Evolutionary conservation across 2,329 filamentous ascomycete species (phyloP).

Genomic region (Gnomoniopsis smithogilvyi): DNA sequence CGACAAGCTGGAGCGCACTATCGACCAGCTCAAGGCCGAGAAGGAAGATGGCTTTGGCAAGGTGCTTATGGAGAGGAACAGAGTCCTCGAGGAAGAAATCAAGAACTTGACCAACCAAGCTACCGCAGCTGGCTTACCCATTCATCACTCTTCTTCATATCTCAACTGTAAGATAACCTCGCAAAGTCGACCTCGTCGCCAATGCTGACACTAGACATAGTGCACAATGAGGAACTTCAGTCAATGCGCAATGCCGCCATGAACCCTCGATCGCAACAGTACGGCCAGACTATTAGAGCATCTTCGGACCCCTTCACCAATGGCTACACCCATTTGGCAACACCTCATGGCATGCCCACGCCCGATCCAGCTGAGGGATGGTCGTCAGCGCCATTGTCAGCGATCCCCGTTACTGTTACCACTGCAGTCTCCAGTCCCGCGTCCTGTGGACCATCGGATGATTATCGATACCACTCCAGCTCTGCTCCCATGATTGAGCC

Average conservation of each 20-base stretch:
- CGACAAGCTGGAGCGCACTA: conserved; percentile 70
- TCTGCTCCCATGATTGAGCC: conserved; percentile 39
- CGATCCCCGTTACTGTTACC: conserved; percentile 42
- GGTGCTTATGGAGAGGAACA: conserved; percentile 50
- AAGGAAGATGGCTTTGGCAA: conserved; percentile 44
- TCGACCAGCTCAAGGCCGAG: conserved; percentile 63
- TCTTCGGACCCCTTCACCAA: conserved; percentile 14
- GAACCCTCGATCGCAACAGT: conserved; percentile 43
- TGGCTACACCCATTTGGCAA: conserved; percentile 32
- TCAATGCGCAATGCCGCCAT: conserved; percentile 34
- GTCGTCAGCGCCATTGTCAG: conserved; percentile 29
- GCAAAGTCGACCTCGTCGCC: not conserved
- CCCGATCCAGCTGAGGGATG: conserved; percentile 43
- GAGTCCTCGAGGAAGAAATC: conserved; percentile 52
- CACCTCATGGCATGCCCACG: conserved; percentile 23
- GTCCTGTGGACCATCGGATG: conserved; percentile 45
- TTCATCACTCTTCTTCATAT: conserved; percentile 39
- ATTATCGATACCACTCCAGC: conserved; percentile 49
- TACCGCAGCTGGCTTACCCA: conserved; percentile 32
- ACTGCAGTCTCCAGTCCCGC: conserved; percentile 50
- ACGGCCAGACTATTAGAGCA: conserved; percentile 28
- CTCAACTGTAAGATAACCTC: conserved; percentile 31
- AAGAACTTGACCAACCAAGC: conserved; percentile 31
- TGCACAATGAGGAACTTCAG: conserved; percentile 40
- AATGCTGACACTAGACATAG: conserved; percentile 22